A percentile compares a stretch with the other conserved stretches of the same genome.
Conservation (phyloP, 1,139 yeast species). For the Protomyces inundatus region DNA sequence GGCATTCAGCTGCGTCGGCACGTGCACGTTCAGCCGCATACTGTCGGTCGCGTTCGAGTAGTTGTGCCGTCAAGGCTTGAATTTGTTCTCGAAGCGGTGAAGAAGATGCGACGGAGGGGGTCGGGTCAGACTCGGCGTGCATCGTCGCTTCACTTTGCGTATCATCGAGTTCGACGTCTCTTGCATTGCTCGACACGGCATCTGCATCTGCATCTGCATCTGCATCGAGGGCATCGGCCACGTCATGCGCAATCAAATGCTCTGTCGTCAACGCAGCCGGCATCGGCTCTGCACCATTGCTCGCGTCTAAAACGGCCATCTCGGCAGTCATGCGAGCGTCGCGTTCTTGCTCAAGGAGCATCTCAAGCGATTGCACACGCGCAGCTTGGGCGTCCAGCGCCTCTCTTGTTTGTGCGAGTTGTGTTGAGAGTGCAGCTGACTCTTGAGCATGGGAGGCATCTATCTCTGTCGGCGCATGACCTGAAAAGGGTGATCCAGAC, state of each 20-base stretch:
- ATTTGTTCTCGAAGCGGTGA: neutral
- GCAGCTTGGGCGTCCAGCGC: constrained; percentile 16
- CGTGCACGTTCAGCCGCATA: neutral
- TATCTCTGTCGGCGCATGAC: neutral
- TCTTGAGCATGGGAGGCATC: neutral
- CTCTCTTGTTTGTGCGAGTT: constrained; percentile 1
- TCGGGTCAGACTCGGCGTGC: neutral
- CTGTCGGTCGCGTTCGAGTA: constrained; percentile 4
- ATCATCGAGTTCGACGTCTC: neutral
- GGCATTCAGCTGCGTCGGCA: neutral
- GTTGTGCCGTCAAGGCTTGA: constrained; percentile 3
- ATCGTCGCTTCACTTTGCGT: neutral
- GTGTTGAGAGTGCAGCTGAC: constrained; percentile 6
- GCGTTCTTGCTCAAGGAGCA: constrained; percentile 4
- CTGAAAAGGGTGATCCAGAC: neutral
- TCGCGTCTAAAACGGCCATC: neutral
- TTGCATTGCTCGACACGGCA: neutral
- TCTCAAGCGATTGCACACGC: constrained; percentile 9
- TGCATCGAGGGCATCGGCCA: neutral
- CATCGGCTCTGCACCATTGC: neutral
- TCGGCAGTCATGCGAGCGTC: constrained; percentile 13
- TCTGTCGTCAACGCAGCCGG: neutral
- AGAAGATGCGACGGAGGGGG: neutral
- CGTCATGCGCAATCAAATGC: neutral
- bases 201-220: neutral